Evolutionary conservation across 2,329 filamentous ascomycete species (phyloP), one percentile per base, ranked within the genome.

Genomic region (Raffaelea albimanens): DNA sequence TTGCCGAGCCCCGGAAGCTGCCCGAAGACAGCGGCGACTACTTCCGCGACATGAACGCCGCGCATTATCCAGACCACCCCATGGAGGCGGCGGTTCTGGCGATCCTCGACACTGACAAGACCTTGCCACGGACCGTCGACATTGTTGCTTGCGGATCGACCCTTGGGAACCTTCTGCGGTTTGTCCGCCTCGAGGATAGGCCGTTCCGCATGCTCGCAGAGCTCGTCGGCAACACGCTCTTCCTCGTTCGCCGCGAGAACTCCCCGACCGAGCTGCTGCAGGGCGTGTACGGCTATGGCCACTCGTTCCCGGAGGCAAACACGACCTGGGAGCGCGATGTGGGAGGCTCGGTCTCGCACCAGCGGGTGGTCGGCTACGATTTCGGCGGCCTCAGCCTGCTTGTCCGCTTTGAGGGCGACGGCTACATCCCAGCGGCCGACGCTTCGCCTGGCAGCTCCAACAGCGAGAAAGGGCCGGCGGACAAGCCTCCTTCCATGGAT

Each of bases 251-350:
- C 1, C 69, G 75, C 20, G 80, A 83, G 55, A 79, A 76, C 40
- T 71, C 74, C 0, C 78, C 81, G 0, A 72, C 60, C 0, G 77
- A 83, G 53, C 57, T 68, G 0, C 78, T 86, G 5, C 53, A 63
- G 0, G 67, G 67, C n/a, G 63, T 86, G 0, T 55, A 55, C 16
- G 83, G 83, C 0, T 85, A 70, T 54, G 82, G 82, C 0, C 81
- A 86, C 54, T 71, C 76, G 0, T 87, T 87, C 53, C 79, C 78
- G 0, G 78, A 85, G 43, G 68, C 69, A 1, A 81, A 85, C 56
- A 87, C 83, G 0, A 76, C 69, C 0, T 86, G 82, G 81, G 72
- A 75, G 10, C 11, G 55, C 0, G 69, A 68, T 1, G 72, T 79
- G 0, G 69, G 67, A 41, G 67, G 68, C 0, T 85, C 81, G 0